These are phyloP conservation scores for Curvularia sp. DNA, from an alignment of 2,329 filamentous ascomycete genomes.

Conservation along the genomic window DNA sequence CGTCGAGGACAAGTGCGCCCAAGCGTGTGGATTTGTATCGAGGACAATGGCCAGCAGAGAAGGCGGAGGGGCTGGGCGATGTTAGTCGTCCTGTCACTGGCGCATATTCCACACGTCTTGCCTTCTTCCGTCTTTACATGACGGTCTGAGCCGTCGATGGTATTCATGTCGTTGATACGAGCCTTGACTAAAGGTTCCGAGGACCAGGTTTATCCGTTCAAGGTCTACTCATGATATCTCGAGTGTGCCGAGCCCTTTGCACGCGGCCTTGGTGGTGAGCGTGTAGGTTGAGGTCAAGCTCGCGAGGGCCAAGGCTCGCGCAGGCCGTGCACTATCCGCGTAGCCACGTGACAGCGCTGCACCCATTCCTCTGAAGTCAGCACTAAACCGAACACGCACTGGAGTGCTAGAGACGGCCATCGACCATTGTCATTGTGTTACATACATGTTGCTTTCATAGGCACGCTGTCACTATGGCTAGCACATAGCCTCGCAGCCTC, in stretches of 20 bases:
- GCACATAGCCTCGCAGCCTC: neutral
- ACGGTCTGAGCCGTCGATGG: conserved; percentile 66
- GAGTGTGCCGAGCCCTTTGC: neutral
- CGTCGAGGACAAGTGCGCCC: conserved; percentile 76
- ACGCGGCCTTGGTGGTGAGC: neutral
- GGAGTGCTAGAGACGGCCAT: neutral
- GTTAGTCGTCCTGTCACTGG: conserved; percentile 11
- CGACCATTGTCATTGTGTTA: neutral
- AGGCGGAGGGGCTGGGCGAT: conserved; percentile 63
- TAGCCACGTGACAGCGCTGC: conserved; percentile 17
- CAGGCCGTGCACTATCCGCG: conserved; percentile 18
- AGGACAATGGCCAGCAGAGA: conserved; percentile 90
- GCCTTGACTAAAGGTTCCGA: neutral
- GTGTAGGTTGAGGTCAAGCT: conserved; percentile 15
- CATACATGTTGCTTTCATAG: neutral
- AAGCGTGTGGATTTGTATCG: conserved; percentile 95
- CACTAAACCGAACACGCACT: neutral
- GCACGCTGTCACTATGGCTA: too few relatives aligned
- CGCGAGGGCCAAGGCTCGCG: conserved; percentile 17
- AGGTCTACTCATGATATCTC: neutral
- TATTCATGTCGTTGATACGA: conserved; percentile 61
- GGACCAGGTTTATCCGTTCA: neutral
- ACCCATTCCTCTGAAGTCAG: neutral
- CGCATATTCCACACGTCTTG: conserved; percentile 17
- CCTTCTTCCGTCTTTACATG: conserved; percentile 50